Evolutionary conservation across 2,329 filamentous ascomycete genomes (phyloP).

Genomic region (Magnaporthales sp.): DNA sequence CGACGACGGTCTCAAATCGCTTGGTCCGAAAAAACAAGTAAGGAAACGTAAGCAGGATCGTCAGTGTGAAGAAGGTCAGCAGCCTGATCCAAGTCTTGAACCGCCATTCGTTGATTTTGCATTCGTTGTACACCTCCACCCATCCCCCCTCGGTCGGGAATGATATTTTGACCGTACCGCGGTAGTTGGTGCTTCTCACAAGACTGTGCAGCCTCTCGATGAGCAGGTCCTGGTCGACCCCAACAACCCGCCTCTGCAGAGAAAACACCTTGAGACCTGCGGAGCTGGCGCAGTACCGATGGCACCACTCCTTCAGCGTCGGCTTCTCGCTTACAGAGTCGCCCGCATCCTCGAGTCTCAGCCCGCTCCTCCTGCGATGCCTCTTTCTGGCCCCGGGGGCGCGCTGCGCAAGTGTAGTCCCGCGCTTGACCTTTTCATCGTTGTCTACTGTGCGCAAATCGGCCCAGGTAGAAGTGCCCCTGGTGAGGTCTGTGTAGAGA

Average conservation of each 20-base stretch:
- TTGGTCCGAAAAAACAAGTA: conserved; percentile 59
- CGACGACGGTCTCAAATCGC: conserved; percentile 54
- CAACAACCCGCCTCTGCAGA: conserved; percentile 43
- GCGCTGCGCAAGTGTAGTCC: conserved; percentile 46
- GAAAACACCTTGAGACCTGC: conserved; percentile 48
- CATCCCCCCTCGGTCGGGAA: conserved; percentile 50
- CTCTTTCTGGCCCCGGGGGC: conserved; percentile 31
- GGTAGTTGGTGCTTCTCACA: conserved; percentile 58
- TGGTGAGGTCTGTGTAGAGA: conserved; percentile 37
- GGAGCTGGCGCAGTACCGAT: conserved; percentile 52
- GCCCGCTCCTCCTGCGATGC: conserved; percentile 16
- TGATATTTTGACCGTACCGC: conserved; percentile 47
- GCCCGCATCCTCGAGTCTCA: conserved; percentile 18
- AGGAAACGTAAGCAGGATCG: conserved; percentile 66
- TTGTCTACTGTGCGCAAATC: conserved; percentile 45
- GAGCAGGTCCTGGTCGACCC: conserved; percentile 51
- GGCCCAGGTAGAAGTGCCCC: conserved; percentile 27
- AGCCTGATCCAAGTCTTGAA: conserved; percentile 53
- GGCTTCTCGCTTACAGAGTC: conserved; percentile 30
- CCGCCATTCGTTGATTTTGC: conserved; percentile 55
- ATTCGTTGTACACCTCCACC: conserved; percentile 56
- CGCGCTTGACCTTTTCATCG: conserved; percentile 54
- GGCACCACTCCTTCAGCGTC: conserved; percentile 54
- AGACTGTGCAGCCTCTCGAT: conserved; percentile 42
- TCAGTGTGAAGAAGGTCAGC: conserved; percentile 57